Evolutionary conservation across 1,284 basidiomycete genomes (phyloP), one percentile per base, ranked within the genome.

Genomic region (Puccinia polysora): DNA sequence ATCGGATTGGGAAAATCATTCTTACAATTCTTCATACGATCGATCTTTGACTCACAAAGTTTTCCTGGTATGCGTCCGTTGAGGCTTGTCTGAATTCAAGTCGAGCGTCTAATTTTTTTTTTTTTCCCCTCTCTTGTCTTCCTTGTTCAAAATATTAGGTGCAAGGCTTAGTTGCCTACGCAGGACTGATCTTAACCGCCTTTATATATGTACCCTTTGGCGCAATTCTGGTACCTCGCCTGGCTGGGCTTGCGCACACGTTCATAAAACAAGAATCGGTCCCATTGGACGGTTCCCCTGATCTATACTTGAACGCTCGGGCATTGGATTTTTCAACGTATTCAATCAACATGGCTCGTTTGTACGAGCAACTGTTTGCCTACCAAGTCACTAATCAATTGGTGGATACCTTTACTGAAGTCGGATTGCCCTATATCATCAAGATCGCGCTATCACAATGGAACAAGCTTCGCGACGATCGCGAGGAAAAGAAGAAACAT

Each of bases 311-410:
- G 50, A 77, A 79, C 69, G 68, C 74, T 2, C 56, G 75, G 34
- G 64, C 75, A 10, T 75, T 79, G 25, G 73, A 74, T 18, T 45
- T 73, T 6, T 76, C 78, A 0, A 74, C 76, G 23, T 68, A 59
- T 12, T 65, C 76, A 15, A 82, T 74, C 82, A 83, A 84, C 75
- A 78, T 82, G n/a, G 84, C 78, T 23, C 83, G 94, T 65, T 83
- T 98, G 74, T 86, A 89, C 80, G 87, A 89, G 60, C 92, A 97
- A 83, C 88, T 98, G 84, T 97, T 97, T 79, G 93, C 95, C 14
- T 91, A 89, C 79, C 89, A 88, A 40, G 91, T 97, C 2, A 97
- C 95, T 20, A 91, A 90, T 77, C 95, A 97, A 82, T 85, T 87
- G 18, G 81, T 91, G 75, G 87, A 89, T 77, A 88, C 88, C 0